phyloP scores from a whole-genome alignment of 208 protist species.

The Jaenimonas drosophilae region DNA sequence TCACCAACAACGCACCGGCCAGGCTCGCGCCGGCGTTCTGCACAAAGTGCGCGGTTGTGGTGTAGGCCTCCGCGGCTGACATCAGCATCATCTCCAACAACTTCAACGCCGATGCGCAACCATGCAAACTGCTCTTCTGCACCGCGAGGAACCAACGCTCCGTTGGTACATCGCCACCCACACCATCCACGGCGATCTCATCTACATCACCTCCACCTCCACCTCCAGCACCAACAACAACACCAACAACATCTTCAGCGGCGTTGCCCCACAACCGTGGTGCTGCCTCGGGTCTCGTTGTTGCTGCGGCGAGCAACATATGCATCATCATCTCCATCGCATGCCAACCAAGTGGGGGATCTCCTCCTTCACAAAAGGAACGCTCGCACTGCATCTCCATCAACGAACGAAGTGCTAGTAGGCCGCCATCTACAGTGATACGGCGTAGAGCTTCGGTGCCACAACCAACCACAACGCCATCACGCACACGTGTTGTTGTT shows the following conservation, averaged over 20 bases:
- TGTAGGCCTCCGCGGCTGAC: too few relatives aligned
- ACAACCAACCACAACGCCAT: background rate
- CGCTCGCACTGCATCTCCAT: slow-evolving; percentile 35
- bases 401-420: slow-evolving; percentile 24
- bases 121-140: too few relatives aligned
- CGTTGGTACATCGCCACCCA: too few relatives aligned
- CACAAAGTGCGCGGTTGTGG: too few relatives aligned
- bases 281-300: background rate
- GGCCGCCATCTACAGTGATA: slow-evolving; percentile 15
- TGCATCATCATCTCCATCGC: slow-evolving; percentile 42
- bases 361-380: slow-evolving; percentile 22
- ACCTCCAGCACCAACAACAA: too few relatives aligned
- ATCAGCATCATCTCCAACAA: too few relatives aligned
- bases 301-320: slow-evolving; percentile 14
- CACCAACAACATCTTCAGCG: background rate
- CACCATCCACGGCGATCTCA: too few relatives aligned
- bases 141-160: slow-evolving; percentile 15
- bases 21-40: slow-evolving; percentile 36
- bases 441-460: background rate
- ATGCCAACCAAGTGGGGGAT: slow-evolving; percentile 34
- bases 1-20: slow-evolving; percentile 31
- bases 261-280: background rate
- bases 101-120: too few relatives aligned
- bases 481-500: background rate
- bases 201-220: too few relatives aligned